Evolutionary conservation across 2,329 filamentous ascomycete genomes (phyloP), one percentile per base, ranked within the genome.

Genomic region (Arthrinium phaeospermum): DNA sequence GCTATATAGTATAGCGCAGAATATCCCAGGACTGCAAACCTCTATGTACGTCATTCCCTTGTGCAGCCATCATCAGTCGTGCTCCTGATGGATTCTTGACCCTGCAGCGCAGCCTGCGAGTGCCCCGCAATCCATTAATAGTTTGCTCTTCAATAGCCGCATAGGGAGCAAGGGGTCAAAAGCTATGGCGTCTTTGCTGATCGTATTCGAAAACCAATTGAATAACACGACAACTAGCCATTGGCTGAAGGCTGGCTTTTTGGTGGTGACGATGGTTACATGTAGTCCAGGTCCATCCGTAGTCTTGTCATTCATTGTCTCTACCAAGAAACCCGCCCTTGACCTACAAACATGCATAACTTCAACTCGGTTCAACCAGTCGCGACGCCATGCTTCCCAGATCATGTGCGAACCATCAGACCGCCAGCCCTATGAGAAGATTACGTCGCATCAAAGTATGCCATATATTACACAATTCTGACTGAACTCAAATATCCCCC

Each of bases 91-190:
- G 57, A 64, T 64, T 41, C 16, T 22, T 7, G 57, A 41, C 7
- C 34, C 34, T 64, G 30, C 57, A 37, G 57, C 57, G n/a, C 34
- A 64, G 30, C 57, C 30, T 37, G 7, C 27, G 53, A 34, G 19
- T 30, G 30, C 53, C 53, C 53, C 57, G 57, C 57, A 64, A 37
- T 64, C 34, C 57, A 64, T 41, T 41, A 41, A 64, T 64, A 64
- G 57, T 64, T 41, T 64, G 22, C 57, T 64, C 34, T 61, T 61
- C 37, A 10, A 41, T 41, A 41, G 30, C 30, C 53, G 53, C 53
- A 37, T n/a, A 37, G 53, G 19, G 30, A 22, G 8, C 46, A 10
- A n/a, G 37, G 37, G 37, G 37, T 41, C 10, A 41, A 41, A 10
- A 41, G 37, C 37, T 41, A 41, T 41, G 10, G 8, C 5, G 1